Evolutionary conservation across 495 filamentous ascomycete species (phyloP), one percentile per base, ranked within the genome.

Genomic region (Penicillium atrosanguineum): DNA sequence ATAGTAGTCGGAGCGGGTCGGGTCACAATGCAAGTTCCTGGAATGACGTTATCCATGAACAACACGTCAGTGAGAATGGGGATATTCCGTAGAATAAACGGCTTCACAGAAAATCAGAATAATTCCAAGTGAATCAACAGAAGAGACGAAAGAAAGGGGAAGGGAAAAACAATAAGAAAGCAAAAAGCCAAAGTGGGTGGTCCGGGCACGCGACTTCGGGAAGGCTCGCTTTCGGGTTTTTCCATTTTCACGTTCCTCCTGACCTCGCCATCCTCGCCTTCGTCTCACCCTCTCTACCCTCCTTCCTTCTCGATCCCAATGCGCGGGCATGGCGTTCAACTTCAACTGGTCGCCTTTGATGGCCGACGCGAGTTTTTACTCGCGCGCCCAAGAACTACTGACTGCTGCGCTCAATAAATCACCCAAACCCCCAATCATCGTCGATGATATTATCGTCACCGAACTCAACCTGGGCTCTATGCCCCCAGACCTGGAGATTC

Each of bases 281-380:
- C 25, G 8, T 23, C 42, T 54, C 50, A 20, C 52, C 49, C 47
- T 50, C 48, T 44, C 54, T 47, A 38, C 52, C 36, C 31, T 36
- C 20, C 44, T 5, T 28, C 52, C 23, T 29, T 53, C 29, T 54
- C 43, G 43, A 56, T 64, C 62, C 68, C 65, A 57, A 73, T 71
- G 70, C 65, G 34, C 62, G 54, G 67, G 60, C 59, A 98, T 98
- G 94, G 93, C 94, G 57, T 98, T 98, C 85, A 97, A 96, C 79
- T 97, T 98, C 89, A 98, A 97, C 91, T 98, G 94, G 94, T 96
- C 91, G 81, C 94, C 94, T 67, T 83, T 98, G 60, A 91, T 92
- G 72, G 92, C 92, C 61, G 90, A 96, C 78, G 91, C 90, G 67
- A 72, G 74, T 53, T 95, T 95, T 76, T 95, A 95, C 72, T 83